Conservation (phyloP, 192 early-diverging fungal genomes). For the Ambispora gerdemannii region DNA sequence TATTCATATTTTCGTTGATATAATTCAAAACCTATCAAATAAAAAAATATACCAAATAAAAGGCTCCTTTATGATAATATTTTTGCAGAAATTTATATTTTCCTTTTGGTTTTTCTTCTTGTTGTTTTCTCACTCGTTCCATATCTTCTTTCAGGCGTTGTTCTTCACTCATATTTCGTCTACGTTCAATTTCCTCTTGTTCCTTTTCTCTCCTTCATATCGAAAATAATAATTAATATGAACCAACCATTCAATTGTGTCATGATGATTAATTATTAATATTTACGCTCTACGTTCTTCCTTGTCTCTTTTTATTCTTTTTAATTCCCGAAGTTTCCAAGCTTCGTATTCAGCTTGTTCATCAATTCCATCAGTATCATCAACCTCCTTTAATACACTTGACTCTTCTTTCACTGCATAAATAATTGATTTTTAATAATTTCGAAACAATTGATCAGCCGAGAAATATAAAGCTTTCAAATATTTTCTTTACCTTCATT, state of each 20-base stretch:
- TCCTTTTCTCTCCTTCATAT: conserved; percentile 60
- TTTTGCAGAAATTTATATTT: conserved; percentile 66
- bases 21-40: background rate
- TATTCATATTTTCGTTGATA: background rate
- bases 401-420: conserved; percentile 43
- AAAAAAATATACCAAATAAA: conserved; percentile 57
- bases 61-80: conserved; percentile 89
- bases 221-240: background rate
- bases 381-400: conserved; percentile 54
- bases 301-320: conserved; percentile 83
- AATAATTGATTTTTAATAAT: conserved; percentile 27
- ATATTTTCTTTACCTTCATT: conserved; percentile 44
- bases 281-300: conserved; percentile 64
- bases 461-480: conserved; percentile 16
- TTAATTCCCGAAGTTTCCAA: conserved; percentile 89
- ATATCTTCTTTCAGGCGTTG: conserved; percentile 72
- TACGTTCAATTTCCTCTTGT: conserved; percentile 73
- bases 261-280: conserved; percentile 3
- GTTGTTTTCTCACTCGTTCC: conserved; percentile 54
- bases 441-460: conserved; percentile 4
- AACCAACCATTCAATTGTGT: background rate
- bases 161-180: conserved; percentile 80
- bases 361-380: conserved; percentile 90
- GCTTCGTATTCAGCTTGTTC: conserved; percentile 84
- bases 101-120: conserved; percentile 58